phyloP scores from a whole-genome alignment of 495 filamentous ascomycete genomes.

The Penicillium odoratum region DNA sequence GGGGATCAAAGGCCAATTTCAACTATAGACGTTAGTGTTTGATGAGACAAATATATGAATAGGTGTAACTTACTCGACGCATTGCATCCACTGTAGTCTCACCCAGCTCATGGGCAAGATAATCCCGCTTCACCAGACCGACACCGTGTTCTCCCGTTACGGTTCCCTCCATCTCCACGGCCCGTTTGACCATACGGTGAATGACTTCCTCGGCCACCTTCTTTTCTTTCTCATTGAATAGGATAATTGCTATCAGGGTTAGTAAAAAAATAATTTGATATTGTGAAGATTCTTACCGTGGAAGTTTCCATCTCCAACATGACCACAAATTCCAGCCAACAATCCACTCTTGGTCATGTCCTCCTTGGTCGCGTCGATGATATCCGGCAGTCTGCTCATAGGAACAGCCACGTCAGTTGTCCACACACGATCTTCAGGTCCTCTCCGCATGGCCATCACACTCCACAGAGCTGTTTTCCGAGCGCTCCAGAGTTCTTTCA shows the following conservation, averaged over 20 bases:
- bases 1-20: constrained; percentile 65
- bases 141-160: constrained; percentile 66
- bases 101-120: constrained; percentile 58
- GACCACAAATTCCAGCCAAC: constrained; percentile 62
- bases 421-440: constrained; percentile 61
- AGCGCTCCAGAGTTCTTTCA: constrained; percentile 61
- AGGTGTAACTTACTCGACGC: constrained; percentile 52
- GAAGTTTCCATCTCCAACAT: constrained; percentile 69
- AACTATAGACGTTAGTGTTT: constrained; percentile 40
- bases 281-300: constrained; percentile 44
- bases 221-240: constrained; percentile 58
- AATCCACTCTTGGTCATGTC: constrained; percentile 57
- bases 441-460: constrained; percentile 56
- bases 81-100: constrained; percentile 59
- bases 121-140: constrained; percentile 62
- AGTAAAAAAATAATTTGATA: too few relatives aligned
- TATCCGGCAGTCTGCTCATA: constrained; percentile 59
- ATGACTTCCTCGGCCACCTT: constrained; percentile 52
- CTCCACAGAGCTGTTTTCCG: constrained; percentile 62
- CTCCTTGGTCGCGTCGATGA: constrained; percentile 62
- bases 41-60: constrained; percentile 4
- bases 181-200: constrained; percentile 61
- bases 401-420: constrained; percentile 69
- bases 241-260: constrained; percentile 45
- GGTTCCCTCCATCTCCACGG: constrained; percentile 64